Percentiles rank a stretch among this genome's conserved stretches.
Conservation (phyloP, 805 yeast genomes). For the Wickerhamiella kazuoi region DNA sequence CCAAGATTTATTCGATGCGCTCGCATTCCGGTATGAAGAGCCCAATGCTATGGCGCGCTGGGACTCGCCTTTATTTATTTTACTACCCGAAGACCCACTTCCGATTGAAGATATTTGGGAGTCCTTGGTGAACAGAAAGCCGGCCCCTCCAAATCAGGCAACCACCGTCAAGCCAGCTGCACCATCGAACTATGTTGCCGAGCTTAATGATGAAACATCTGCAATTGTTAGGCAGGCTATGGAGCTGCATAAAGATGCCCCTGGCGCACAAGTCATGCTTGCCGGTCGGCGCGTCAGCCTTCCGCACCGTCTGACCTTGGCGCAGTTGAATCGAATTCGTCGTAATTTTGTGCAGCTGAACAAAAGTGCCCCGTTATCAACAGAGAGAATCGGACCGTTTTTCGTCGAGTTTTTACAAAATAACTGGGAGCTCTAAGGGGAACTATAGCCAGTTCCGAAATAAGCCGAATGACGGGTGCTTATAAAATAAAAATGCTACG, state of each 20-base stretch:
- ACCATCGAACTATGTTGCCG: slow-evolving; percentile 56
- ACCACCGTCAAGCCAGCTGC: slow-evolving; percentile 69
- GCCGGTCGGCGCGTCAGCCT: slow-evolving; percentile 34
- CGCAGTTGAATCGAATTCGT: slow-evolving; percentile 68
- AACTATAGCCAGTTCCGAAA: neutral
- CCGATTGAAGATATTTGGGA: slow-evolving; percentile 47
- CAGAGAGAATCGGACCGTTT: slow-evolving; percentile 45
- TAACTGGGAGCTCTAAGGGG: slow-evolving; percentile 30
- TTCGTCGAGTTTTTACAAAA: slow-evolving; percentile 65
- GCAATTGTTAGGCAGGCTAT: slow-evolving; percentile 43
- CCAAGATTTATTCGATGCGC: slow-evolving; percentile 40
- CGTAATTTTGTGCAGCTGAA: slow-evolving; percentile 71
- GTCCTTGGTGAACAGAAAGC: slow-evolving; percentile 31
- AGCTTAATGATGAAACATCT: slow-evolving; percentile 56
- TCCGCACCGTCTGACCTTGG: slow-evolving; percentile 49
- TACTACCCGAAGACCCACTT: slow-evolving; percentile 33
- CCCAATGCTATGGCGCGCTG: slow-evolving; percentile 74
- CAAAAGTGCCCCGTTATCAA: slow-evolving; percentile 57
- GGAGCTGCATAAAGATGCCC: slow-evolving; percentile 39
- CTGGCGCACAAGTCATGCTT: slow-evolving; percentile 20
- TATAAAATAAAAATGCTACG: too few relatives aligned
- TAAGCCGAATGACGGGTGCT: too few relatives aligned
- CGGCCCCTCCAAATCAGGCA: slow-evolving; percentile 64
- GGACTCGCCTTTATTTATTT: slow-evolving; percentile 81
- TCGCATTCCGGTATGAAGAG: slow-evolving; percentile 80